phyloP scores from a whole-genome alignment of 192 early-diverging fungal species.

The Lobosporangium transversale region DNA sequence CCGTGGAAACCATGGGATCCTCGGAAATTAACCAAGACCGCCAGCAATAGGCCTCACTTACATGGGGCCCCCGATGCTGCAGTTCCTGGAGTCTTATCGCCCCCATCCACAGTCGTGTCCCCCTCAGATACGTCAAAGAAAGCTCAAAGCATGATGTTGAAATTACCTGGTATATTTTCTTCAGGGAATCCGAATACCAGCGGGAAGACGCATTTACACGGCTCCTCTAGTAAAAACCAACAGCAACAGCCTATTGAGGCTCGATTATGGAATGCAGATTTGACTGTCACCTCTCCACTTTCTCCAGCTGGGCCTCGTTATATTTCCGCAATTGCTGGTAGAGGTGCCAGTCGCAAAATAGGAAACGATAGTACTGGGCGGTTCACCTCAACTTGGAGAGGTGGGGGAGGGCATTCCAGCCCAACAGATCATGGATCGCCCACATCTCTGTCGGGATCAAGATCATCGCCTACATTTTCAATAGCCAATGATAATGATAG shows the following conservation, averaged over 20 bases:
- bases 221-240: not conserved
- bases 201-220: not conserved
- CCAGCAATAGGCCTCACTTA: not conserved
- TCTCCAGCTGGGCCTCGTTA: slow-evolving; percentile 44
- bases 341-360: not conserved
- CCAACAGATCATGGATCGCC: not conserved
- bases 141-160: slow-evolving; percentile 18
- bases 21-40: not conserved
- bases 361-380: slow-evolving; percentile 4
- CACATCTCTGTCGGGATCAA: not conserved
- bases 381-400: slow-evolving; percentile 5
- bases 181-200: slow-evolving; percentile 3
- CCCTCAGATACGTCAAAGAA: not conserved
- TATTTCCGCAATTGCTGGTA: slow-evolving; percentile 38
- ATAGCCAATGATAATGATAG: too few species aligned
- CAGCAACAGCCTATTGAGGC: slow-evolving; percentile 22
- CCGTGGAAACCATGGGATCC: slow-evolving; percentile 30
- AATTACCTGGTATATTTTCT: slow-evolving; percentile 25
- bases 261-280: slow-evolving; percentile 43
- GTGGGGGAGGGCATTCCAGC: not conserved
- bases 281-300: slow-evolving; percentile 2
- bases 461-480: not conserved
- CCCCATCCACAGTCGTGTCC: slow-evolving; percentile 1
- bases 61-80: too few species aligned
- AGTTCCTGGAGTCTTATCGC: not conserved